phyloP scores from a whole-genome alignment of 768 basidiomycete genomes.

The Leccinellum albellum region DNA sequence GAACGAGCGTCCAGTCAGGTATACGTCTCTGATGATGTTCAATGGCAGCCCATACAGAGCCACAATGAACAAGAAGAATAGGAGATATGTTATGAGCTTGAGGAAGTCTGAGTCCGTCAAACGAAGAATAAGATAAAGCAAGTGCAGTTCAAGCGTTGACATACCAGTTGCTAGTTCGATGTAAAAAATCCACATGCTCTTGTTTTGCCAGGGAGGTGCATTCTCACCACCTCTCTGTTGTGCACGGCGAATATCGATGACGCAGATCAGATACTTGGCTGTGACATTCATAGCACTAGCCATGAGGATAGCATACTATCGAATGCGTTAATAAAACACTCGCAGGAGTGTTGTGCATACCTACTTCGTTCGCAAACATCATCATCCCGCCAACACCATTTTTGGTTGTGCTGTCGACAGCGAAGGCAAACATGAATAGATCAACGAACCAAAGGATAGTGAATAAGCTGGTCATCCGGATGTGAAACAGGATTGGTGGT shows the following conservation, averaged over 20 bases:
- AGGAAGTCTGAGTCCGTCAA: conserved; percentile 68
- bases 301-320: conserved; percentile 83
- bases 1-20: conserved; percentile 92
- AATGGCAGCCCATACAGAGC: conserved; percentile 92
- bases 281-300: conserved; percentile 75
- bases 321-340: conserved; percentile 11
- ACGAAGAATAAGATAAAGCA: conserved; percentile 4
- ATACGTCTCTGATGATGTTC: conserved; percentile 96
- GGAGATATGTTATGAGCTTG: conserved; percentile 86
- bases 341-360: conserved; percentile 21
- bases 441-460: conserved; percentile 73
- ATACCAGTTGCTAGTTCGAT: conserved; percentile 86
- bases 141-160: conserved; percentile 21
- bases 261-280: conserved; percentile 77
- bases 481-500: conserved; percentile 77
- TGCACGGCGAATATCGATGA: conserved; percentile 79
- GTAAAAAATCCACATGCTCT: conserved; percentile 96
- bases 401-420: conserved; percentile 74
- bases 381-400: conserved; percentile 89
- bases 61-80: conserved; percentile 93
- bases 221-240: conserved; percentile 75
- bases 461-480: conserved; percentile 76
- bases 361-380: conserved; percentile 89
- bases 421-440: conserved; percentile 70
- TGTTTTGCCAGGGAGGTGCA: conserved; percentile 93